Evolutionary conservation across 345 rosid species (phyloP).

Genomic region (Abelmoschus esculentus): DNA sequence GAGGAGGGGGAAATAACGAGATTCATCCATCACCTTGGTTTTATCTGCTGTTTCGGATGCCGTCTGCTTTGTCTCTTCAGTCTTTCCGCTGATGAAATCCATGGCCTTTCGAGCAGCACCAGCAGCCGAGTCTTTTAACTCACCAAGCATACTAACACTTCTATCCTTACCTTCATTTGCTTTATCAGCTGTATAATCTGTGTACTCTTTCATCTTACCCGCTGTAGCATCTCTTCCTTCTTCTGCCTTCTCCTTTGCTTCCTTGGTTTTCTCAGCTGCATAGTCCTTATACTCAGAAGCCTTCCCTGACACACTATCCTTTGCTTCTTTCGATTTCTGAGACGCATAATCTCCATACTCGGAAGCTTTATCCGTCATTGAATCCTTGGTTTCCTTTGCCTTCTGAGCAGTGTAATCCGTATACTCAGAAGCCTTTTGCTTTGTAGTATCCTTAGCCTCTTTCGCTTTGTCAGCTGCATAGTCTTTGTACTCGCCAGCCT

Average conservation of each 20-base stretch:
- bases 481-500: background rate
- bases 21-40: background rate
- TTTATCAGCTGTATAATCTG: conserved; percentile 22
- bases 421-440: conserved; percentile 8
- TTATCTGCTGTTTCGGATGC: conserved; percentile 1
- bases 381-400: conserved; percentile 16
- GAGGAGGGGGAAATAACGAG: background rate
- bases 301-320: conserved; percentile 1
- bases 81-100: conserved; percentile 18
- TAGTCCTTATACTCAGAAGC: conserved; percentile 12
- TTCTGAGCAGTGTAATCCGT: background rate
- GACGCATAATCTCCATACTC: conserved; percentile 24
- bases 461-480: conserved; percentile 9
- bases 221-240: conserved; percentile 2
- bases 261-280: background rate
- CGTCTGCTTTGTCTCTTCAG: conserved; percentile 7
- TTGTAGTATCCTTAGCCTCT: background rate
- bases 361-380: conserved; percentile 7
- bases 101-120: conserved; percentile 52
- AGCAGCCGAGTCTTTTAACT: conserved; percentile 42
- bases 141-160: conserved; percentile 29
- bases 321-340: conserved; percentile 19
- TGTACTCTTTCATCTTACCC: conserved; percentile 20
- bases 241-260: background rate
- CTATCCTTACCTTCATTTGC: conserved; percentile 30